Conservation (phyloP, 1,284 basidiomycete species). For the Lignosus rhinocerotis region DNA sequence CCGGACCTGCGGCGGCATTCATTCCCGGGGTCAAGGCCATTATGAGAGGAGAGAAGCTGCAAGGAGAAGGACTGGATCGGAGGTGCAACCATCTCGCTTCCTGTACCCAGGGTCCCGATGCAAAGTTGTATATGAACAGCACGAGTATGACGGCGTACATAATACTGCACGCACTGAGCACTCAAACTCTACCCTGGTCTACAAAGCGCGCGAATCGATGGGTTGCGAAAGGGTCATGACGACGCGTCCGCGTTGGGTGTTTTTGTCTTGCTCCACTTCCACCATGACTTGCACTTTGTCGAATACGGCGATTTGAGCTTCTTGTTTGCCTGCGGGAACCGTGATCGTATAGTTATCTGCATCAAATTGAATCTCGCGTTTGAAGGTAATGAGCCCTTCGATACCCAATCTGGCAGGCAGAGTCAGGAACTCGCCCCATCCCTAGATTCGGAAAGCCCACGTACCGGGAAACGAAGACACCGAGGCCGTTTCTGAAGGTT, state of each 20-base stretch:
- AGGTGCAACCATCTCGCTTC: conserved; percentile 12
- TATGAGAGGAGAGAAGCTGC: conserved; percentile 19
- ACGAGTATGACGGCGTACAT: conserved; percentile 16
- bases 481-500: conserved; percentile 92
- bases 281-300: conserved; percentile 91
- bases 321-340: conserved; percentile 54
- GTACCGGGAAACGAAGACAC: conserved; percentile 93
- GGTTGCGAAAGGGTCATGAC: conserved; percentile 85
- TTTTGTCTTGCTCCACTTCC: conserved; percentile 92
- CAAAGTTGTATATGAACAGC: conserved; percentile 15
- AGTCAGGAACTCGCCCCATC: conserved; percentile 14
- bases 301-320: conserved; percentile 79
- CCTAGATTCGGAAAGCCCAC: conserved; percentile 33
- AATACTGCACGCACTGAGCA: conserved; percentile 21
- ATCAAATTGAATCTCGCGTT: conserved; percentile 86
- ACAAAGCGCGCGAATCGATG: conserved; percentile 55
- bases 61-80: conserved; percentile 13
- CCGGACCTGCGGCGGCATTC: conserved; percentile 8
- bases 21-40: conserved; percentile 15
- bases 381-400: conserved; percentile 93
- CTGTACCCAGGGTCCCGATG: conserved; percentile 15
- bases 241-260: conserved; percentile 91
- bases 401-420: conserved; percentile 72
- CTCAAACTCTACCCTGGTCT: conserved; percentile 14
- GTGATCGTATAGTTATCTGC: conserved; percentile 88